Percentiles rank a stretch among this genome's conserved stretches.
Conservation (phyloP, 2,329 filamentous ascomycete genomes). For the Colletotrichum kahawae region DNA sequence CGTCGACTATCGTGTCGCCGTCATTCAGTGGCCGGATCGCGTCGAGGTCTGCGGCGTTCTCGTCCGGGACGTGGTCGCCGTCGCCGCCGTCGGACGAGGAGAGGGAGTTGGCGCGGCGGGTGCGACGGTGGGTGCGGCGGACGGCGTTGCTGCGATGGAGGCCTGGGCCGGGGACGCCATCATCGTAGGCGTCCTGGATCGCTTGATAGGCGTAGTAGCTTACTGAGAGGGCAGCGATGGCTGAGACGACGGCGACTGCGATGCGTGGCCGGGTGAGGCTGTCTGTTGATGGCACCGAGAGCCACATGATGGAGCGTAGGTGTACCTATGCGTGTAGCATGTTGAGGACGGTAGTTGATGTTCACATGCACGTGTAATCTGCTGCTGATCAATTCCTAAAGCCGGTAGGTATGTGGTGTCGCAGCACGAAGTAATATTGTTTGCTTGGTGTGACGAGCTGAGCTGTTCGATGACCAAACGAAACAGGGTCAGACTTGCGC, state of each 20-base stretch:
- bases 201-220: conserved; percentile 62
- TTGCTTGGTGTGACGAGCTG: not conserved
- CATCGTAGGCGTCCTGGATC: conserved; percentile 22
- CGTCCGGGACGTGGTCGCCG: conserved; percentile 44
- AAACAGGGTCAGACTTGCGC: not conserved
- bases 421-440: not conserved
- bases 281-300: conserved; percentile 55
- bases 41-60: conserved; percentile 41
- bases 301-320: conserved; percentile 43
- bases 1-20: conserved; percentile 43
- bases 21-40: conserved; percentile 34
- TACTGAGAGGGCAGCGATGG: conserved; percentile 59
- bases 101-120: conserved; percentile 40
- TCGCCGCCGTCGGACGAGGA: conserved; percentile 35
- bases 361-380: not conserved
- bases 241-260: conserved; percentile 60
- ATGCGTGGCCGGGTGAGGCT: conserved; percentile 59
- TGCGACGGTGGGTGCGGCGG: conserved; percentile 51
- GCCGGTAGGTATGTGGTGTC: not conserved
- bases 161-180: conserved; percentile 31
- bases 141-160: conserved; percentile 73
- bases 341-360: not conserved
- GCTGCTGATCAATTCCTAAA: not conserved
- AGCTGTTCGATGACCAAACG: not conserved
- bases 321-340: conserved; percentile 20